These are phyloP conservation scores for Rhodotorula sp. DNA, from an alignment of 1,284 basidiomycete genomes.

Conservation along the genomic window DNA sequence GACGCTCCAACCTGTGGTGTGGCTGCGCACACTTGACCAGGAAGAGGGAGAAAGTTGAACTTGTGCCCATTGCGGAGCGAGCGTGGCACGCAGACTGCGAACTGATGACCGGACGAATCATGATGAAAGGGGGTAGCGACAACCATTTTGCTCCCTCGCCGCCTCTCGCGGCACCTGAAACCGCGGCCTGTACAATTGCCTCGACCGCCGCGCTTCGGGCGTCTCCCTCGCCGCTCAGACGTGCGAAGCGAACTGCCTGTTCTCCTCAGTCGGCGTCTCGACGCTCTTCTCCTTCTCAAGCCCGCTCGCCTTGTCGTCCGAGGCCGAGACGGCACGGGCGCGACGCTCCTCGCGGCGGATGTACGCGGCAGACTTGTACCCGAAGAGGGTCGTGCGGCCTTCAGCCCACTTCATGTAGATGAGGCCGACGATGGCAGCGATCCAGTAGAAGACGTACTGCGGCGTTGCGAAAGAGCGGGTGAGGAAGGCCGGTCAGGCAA, in stretches of 20 bases:
- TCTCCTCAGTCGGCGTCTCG: conserved; percentile 27
- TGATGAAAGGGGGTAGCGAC: conserved; percentile 27
- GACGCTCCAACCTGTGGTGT: too few relatives aligned
- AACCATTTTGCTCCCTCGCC: not conserved
- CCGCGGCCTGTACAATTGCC: too few relatives aligned
- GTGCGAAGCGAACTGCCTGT: conserved; percentile 27
- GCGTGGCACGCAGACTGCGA: too few relatives aligned
- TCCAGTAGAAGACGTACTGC: conserved; percentile 40
- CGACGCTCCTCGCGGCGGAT: conserved; percentile 23
- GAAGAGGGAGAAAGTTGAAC: too few relatives aligned
- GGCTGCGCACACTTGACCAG: too few relatives aligned
- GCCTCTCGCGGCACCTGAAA: too few relatives aligned
- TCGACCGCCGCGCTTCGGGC: not conserved
- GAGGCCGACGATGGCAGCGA: conserved; percentile 65
- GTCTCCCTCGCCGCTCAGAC: not conserved
- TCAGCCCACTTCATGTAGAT: conserved; percentile 68
- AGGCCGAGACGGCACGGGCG: not conserved
- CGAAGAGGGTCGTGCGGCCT: conserved; percentile 50
- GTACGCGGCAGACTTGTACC: conserved; percentile 24
- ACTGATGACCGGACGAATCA: too few relatives aligned
- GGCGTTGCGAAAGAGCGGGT: not conserved
- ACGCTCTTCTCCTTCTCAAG: conserved; percentile 21
- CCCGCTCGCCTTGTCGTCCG: not conserved
- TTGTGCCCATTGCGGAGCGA: too few relatives aligned
- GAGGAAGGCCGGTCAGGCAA: not conserved